Base-by-base conservation (phyloP, 192 early-diverging fungal species). In the Coemansia sp. region DNA sequence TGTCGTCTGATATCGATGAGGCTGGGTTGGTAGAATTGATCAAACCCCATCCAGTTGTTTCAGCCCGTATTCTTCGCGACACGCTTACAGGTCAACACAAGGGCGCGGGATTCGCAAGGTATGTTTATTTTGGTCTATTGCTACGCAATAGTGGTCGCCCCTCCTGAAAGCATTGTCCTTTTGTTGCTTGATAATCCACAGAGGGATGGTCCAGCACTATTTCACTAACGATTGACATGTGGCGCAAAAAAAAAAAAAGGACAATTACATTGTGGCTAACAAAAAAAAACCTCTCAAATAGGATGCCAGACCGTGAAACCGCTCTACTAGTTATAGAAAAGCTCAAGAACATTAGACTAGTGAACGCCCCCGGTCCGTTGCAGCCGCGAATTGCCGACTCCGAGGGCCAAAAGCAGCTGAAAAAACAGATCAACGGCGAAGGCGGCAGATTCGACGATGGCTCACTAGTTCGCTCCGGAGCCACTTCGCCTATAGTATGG, bases 381-480 rank as follows among this genome's bases (percentile, higher is more conserved):
- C 87, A 90, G 61, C 88, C 92, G 21, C 86, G 92, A 1, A 92
- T 94, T 56, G 91, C 92, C 4, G 92, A 93, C 59, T 90, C 88
- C 3, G 70, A 85, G 25, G 90, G 88, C 18, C 92, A 94, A 60
- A 94, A 94, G 75, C 83, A 86, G 39, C 69, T 93, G 25, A 93
- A 93, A 68, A 85, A 83, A 21, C 88, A 86, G 42, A 79, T 82
- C 16, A 72, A 79, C 53, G 77, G 76, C 37, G 63, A 72, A 38
- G 59, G 59, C 34, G 63, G 69, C 0, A 35, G 62, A 8, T 47
- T 65, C 8, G 69, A 68, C 52, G 78, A 72, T 16, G 36, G 50
- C 16, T 16, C 37, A 11, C 28, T 66, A 16, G n/a, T 73, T 8
- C 58, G 76, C 1, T 70, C 76, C 0, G 62, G 59, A 3, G 59